Conservation (phyloP, 441 rosid species). For the Syzygium malaccense region DNA sequence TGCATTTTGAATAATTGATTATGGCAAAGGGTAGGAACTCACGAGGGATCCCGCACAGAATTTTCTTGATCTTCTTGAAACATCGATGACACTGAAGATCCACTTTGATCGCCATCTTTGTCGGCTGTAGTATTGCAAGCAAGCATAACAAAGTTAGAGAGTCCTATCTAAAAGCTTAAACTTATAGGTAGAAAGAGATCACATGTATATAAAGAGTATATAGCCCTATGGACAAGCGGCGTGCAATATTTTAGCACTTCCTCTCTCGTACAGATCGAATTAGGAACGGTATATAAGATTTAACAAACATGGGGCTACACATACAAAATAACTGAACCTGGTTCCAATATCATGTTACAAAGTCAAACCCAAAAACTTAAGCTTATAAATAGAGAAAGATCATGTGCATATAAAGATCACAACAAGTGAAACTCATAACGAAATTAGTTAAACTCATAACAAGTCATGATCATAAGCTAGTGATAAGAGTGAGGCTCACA, state of each 20-base stretch:
- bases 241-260: background rate
- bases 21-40: background rate
- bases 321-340: background rate
- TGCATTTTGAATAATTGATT: background rate
- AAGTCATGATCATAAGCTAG: background rate
- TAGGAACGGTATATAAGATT: background rate
- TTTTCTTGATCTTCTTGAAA: background rate
- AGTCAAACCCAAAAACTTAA: background rate
- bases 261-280: rapidly evolving
- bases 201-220: background rate
- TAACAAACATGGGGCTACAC: background rate
- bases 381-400: background rate
- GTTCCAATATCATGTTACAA: background rate
- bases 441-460: background rate
- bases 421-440: background rate
- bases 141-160: background rate
- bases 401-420: background rate
- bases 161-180: background rate
- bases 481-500: background rate
- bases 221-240: rapidly evolving
- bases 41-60: background rate
- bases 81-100: background rate
- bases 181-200: background rate
- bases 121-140: background rate
- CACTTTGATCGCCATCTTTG: background rate